These are phyloP conservation scores for Aspergillus sojae DNA, from an alignment of 2,329 filamentous ascomycete genomes.

Conservation along the genomic window DNA sequence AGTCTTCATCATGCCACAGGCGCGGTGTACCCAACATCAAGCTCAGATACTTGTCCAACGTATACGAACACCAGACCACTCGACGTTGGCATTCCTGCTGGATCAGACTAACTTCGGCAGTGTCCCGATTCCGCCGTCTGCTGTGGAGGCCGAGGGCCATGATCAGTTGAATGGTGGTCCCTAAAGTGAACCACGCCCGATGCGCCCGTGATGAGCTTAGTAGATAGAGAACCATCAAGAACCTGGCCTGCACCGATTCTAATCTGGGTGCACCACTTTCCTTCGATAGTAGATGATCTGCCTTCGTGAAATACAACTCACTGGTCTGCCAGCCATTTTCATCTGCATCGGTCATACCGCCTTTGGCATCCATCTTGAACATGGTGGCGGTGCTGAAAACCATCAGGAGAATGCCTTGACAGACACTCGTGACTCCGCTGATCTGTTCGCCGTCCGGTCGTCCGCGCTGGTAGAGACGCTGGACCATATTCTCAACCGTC, in stretches of 20 bases:
- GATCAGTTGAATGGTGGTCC: constrained; percentile 39
- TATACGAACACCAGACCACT: constrained; percentile 42
- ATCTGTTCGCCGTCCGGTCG: not conserved
- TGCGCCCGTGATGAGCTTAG: constrained; percentile 41
- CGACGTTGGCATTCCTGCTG: constrained; percentile 38
- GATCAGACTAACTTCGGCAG: constrained; percentile 14
- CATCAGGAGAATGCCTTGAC: constrained; percentile 22
- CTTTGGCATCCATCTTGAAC: constrained; percentile 17
- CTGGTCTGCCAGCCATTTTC: constrained; percentile 21
- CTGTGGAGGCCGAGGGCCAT: constrained; percentile 42
- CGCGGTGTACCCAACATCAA: constrained; percentile 42
- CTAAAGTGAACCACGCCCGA: constrained; percentile 42
- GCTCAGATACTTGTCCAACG: constrained; percentile 44
- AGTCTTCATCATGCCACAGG: constrained; percentile 37
- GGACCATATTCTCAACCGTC: constrained; percentile 19
- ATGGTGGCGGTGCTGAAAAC: constrained; percentile 24
- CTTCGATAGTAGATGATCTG: constrained; percentile 20
- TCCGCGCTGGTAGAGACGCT: constrained; percentile 15
- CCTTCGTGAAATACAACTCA: constrained; percentile 24
- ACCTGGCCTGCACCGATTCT: not conserved
- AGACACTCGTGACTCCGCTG: constrained; percentile 4
- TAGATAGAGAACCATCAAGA: constrained; percentile 33
- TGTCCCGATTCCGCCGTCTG: constrained; percentile 11
- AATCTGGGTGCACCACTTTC: constrained; percentile 22
- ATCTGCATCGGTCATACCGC: constrained; percentile 18